Conservation (phyloP, 2,329 filamentous ascomycete genomes). For the Didymella lethalis region DNA sequence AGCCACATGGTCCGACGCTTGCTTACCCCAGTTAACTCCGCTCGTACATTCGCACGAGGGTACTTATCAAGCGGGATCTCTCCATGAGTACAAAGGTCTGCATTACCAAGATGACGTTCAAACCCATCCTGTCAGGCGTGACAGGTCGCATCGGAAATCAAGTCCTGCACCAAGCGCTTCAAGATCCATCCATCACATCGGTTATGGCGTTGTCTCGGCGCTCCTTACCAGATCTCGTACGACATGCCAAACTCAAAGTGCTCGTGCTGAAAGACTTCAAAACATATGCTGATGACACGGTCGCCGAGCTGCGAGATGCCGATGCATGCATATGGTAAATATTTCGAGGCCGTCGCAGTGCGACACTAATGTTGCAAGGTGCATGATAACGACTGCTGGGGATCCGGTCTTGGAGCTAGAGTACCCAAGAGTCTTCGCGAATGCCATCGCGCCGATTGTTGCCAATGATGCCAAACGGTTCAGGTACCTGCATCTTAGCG, state of each 20-base stretch:
- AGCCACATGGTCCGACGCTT: conserved; percentile 14
- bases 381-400: conserved; percentile 29
- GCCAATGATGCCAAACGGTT: conserved; percentile 21
- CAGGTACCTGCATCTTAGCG: conserved; percentile 27
- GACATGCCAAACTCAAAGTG: conserved; percentile 23
- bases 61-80: conserved; percentile 18
- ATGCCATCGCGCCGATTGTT: conserved; percentile 20
- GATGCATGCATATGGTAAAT: conserved; percentile 29
- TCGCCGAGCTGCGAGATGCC: conserved; percentile 24
- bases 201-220: conserved; percentile 26
- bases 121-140: conserved; percentile 24
- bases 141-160: conserved; percentile 25
- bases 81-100: background rate
- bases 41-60: conserved; percentile 16
- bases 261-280: conserved; percentile 27
- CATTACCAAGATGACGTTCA: conserved; percentile 26
- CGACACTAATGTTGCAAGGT: conserved; percentile 24
- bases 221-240: conserved; percentile 21
- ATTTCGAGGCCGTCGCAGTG: background rate
- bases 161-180: conserved; percentile 23
- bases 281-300: conserved; percentile 22
- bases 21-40: conserved; percentile 32
- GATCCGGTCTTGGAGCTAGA: conserved; percentile 24
- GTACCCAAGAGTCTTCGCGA: conserved; percentile 27
- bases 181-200: conserved; percentile 21